Conservation (phyloP, 1,284 basidiomycete genomes). For the Vanrija sp. region DNA sequence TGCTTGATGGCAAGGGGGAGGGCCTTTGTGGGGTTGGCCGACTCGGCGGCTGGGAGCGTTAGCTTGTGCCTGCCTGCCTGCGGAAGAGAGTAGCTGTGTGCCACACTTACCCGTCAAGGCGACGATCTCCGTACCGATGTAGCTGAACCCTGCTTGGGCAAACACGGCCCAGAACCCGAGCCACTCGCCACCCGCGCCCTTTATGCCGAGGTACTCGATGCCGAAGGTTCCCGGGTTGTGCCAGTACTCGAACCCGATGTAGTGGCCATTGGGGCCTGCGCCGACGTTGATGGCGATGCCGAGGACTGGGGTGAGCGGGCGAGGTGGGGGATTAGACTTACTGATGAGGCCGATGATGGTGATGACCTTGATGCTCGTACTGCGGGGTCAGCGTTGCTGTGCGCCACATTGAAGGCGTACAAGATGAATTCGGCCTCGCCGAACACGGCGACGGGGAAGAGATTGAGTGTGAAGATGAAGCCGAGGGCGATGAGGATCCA, state of each 20-base stretch:
- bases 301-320: conserved; percentile 47
- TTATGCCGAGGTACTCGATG: conserved; percentile 31
- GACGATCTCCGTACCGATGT: conserved; percentile 39
- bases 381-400: too few species aligned
- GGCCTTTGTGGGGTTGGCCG: conserved; percentile 63
- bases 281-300: conserved; percentile 60
- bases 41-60: conserved; percentile 41
- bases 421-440: conserved; percentile 48
- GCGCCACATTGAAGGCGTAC: conserved; percentile 54
- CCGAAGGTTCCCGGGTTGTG: conserved; percentile 49
- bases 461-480: conserved; percentile 56
- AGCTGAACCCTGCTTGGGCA: conserved; percentile 4
- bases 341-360: conserved; percentile 58
- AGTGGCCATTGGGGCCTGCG: conserved; percentile 44
- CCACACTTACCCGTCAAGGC: conserved; percentile 29
- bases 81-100: too few species aligned
- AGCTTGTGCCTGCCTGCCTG: too few species aligned
- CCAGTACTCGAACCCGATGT: conserved; percentile 51
- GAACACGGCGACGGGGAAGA: conserved; percentile 21
- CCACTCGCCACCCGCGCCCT: conserved; percentile 48
- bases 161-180: conserved; percentile 17
- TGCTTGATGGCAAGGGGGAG: conserved; percentile 70
- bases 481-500: conserved; percentile 54
- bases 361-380: conserved; percentile 61
- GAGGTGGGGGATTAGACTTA: conserved; percentile 19